Evolutionary conservation across 1,284 basidiomycete genomes (phyloP).

Genomic region (Pseudozyma sp.): DNA sequence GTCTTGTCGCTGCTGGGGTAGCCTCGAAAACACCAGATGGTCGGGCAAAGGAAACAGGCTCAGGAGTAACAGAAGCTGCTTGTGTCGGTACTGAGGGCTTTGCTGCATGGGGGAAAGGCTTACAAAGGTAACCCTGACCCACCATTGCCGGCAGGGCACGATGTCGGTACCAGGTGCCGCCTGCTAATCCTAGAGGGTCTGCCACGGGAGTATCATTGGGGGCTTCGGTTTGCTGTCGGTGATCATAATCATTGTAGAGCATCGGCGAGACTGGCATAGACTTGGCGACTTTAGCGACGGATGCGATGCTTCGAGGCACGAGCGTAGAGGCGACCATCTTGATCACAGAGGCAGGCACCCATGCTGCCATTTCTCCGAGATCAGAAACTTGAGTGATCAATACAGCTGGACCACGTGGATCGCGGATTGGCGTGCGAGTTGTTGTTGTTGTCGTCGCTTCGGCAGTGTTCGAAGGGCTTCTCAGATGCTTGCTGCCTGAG

Average conservation of each 20-base stretch:
- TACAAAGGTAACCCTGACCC: constrained; percentile 30
- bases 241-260: constrained; percentile 29
- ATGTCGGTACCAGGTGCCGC: constrained; percentile 40
- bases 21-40: constrained; percentile 25
- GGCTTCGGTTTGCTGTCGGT: not conserved
- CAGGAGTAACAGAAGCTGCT: not conserved
- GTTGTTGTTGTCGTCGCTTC: not conserved
- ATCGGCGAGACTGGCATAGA: constrained; percentile 42
- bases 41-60: constrained; percentile 2
- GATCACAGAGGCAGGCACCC: constrained; percentile 59
- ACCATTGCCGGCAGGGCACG: constrained; percentile 43
- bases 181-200: constrained; percentile 21
- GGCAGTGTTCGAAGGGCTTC: constrained; percentile 7
- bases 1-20: not conserved
- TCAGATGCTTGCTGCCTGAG: constrained; percentile 22
- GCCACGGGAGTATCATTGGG: not conserved
- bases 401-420: constrained; percentile 44
- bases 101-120: not conserved
- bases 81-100: not conserved
- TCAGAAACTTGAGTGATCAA: constrained; percentile 60
- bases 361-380: constrained; percentile 58
- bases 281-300: constrained; percentile 54
- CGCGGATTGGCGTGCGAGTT: constrained; percentile 14
- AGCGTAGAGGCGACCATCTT: constrained; percentile 61
- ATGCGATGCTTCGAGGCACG: constrained; percentile 55